Base-by-base conservation (phyloP, 2,329 filamentous ascomycete genomes). In the Alternaria hordeiaustralica region DNA sequence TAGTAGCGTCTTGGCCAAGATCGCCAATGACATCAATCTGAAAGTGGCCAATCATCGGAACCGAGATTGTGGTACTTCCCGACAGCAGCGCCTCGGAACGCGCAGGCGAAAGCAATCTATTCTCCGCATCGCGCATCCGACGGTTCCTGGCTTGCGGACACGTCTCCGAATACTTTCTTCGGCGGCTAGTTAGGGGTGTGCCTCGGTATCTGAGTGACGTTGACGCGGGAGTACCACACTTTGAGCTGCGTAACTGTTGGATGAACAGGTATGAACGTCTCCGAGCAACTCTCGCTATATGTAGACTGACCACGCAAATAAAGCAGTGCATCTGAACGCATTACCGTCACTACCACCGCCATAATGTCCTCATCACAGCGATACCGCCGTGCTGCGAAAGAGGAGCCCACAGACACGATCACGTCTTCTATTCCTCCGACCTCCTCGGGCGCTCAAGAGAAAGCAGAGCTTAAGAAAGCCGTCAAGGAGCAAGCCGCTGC, bases 391-490 rank as follows among this genome's bases (percentile, higher is more conserved):
- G 62, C 71, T 20, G 61, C 63, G 9, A 59, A 66, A 33, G 59
- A 57, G 12, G 26, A 65, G 25, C 49, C 63, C 11, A 33, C 54
- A 44, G 58, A 65, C 30, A 53, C 61, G 25, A 49, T 63, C 13
- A 53, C 66, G 15, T 60, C 64, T 15, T 50, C 60, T 8, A 55
- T 63, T 15, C 54, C 60, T 1, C 66, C 68, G 3, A 70, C 62
- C 9, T 18, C 69, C 10, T 58, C 67, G 28, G 57, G 54, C 33
- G 66, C 68, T 6, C 68, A 68, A 36, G 67, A 71, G 33, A 76
- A 77, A 58, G 64, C 70, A 20, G 71, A 73, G 59, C 65, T 74
- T 26, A 75, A 76, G 50, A 53, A 68, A 53, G 72, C 70, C 2
- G 65, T 69, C 26, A 69, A 73, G 21, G 65, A 74, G 44, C 71